Conservation (phyloP, 805 yeast species). For the Wickerhamiella sergipiensis region DNA sequence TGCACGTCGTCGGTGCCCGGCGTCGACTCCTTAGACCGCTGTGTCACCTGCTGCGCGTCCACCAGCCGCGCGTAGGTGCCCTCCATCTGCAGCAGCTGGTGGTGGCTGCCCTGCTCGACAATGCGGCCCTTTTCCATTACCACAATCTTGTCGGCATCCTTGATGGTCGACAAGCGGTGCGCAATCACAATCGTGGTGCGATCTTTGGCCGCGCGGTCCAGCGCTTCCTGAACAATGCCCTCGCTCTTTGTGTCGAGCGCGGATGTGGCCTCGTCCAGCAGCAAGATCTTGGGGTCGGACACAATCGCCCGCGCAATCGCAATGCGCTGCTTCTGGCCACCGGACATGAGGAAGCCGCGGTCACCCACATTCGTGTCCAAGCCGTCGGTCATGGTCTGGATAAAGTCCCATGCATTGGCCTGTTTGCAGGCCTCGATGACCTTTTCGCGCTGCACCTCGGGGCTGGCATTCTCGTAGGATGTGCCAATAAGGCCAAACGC, state of each 20-base stretch:
- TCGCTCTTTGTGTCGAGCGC: conserved; percentile 39
- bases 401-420: conserved; percentile 29
- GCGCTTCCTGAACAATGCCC: conserved; percentile 30
- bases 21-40: not conserved
- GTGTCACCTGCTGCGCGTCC: conserved; percentile 24
- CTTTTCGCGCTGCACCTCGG: conserved; percentile 26
- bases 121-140: conserved; percentile 39
- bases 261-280: conserved; percentile 55
- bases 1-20: not conserved
- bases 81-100: conserved; percentile 21
- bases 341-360: conserved; percentile 46
- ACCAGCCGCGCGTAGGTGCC: conserved; percentile 26
- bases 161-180: conserved; percentile 42
- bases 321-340: conserved; percentile 61
- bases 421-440: conserved; percentile 26
- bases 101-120: conserved; percentile 33
- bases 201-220: conserved; percentile 24
- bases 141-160: conserved; percentile 41
- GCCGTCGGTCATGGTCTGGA: conserved; percentile 62
- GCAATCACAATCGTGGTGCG: conserved; percentile 46
- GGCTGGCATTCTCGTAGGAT: conserved; percentile 41
- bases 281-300: conserved; percentile 44
- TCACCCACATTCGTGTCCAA: conserved; percentile 56
- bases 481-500: conserved; percentile 70
- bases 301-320: conserved; percentile 61